Evolutionary conservation across 495 filamentous ascomycete species (phyloP), one percentile per base, ranked within the genome.

Genomic region (Parachaetomium inaequale): DNA sequence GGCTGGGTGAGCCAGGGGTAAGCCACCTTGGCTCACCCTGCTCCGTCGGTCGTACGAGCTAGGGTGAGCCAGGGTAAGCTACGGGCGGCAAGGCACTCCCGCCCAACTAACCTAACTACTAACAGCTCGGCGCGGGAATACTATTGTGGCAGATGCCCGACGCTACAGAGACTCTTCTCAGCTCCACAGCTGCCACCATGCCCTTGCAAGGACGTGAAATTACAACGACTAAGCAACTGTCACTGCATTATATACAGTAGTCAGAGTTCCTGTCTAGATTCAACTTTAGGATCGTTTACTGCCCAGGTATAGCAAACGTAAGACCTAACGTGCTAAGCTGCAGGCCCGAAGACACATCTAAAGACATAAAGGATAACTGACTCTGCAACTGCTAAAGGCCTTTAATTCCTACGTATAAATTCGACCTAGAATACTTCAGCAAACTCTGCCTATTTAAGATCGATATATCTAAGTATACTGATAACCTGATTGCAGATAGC

Each of bases 191-290:
- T n/a, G n/a, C n/a, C n/a, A n/a, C n/a, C n/a, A n/a, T n/a, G n/a
- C n/a, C n/a, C n/a, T n/a, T n/a, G n/a, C n/a, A n/a, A n/a, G n/a
- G n/a, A n/a, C n/a, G n/a, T n/a, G n/a, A n/a, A n/a, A n/a, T 63
- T 42, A 31, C 31, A 0, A 50, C 46, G 0, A 55, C 3, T 1
- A 53, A 55, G 19, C 17, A 23, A 2, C 49, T 63, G 11, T 53
- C 29, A 19, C 6, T 51, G n/a, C 40, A 47, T n/a, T n/a, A n/a
- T n/a, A n/a, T n/a, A n/a, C n/a, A n/a, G n/a, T n/a, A n/a, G n/a
- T n/a, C n/a, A n/a, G 47, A 67, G 53, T 38, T 54, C 19, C 28
- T 63, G 14, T 45, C 49, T 1, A 19, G 25, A 1, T 55, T 46
- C 40, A 59, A 59, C 19, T 63, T 63, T 34, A 1, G 5, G 0